Evolutionary conservation across 176 grass and related monocot genomes (phyloP), one percentile per base, ranked within the genome.

Genomic region (Triticum timopheevii): DNA sequence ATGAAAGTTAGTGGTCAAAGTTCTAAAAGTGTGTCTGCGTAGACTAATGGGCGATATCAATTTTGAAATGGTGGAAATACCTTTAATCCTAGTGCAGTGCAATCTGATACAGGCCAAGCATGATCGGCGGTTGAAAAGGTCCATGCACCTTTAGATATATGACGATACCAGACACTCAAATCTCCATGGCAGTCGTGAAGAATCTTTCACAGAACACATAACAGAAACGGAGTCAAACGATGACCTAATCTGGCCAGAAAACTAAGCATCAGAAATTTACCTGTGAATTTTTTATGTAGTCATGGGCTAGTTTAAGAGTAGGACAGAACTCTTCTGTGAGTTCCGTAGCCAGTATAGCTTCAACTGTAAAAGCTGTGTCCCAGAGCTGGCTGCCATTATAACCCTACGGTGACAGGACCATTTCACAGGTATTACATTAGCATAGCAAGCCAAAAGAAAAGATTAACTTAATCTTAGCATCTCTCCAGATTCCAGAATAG

Each of bases 81-180:
- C 93, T 98, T 98, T 31, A 98, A 34, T 89, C 93, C 96, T 94
- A 94, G 90, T 22, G 93, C 86, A 66, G 93, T 95, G 86, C 96
- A 98, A 85, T 95, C 96, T 58, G 96, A 98, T 90, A 95, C 84
- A 83, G 93, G 90, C 96, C 96, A 98, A 39, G 86, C 93, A 24
- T 98, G 88, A 82, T 98, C 93, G 9, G 39, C 88, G 13, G 86
- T 95, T 20, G 96, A 98, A 45, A 98, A 98, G 10, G 96, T 86
- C 96, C 96, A 98, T 86, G 93, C 88, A 82, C 93, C 96, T 98
- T 98, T 98, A 77, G 95, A 98, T 79, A 92, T 92, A 86, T 98
- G 96, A 67, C 93, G 93, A 52, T 98, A 98, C 93, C 93, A 95
- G 4, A 66, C 74, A 76, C 83, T 80, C 54, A 98, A 85, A 83